Base-by-base conservation (phyloP, 805 yeast species). In the Kazachstania psychrophila region DNA sequence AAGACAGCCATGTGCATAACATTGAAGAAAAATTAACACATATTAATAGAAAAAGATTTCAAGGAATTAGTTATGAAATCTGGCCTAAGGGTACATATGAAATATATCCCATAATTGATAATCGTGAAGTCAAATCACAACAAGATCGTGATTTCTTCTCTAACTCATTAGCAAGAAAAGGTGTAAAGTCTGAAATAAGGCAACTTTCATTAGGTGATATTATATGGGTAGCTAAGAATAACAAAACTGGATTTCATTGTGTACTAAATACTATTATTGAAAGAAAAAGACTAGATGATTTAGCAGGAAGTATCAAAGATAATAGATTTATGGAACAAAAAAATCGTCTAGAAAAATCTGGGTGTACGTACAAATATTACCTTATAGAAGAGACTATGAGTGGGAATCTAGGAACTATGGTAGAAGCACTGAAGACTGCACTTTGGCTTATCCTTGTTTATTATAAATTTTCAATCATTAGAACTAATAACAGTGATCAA, bases 321-420 rank as follows among this genome's bases (percentile, higher is more conserved):
- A 95, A 95, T 2, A 63, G 99, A 34, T 87, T 81, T 50, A 66
- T 69, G 37, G 98, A 92, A 54, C 99, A 92, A 54, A 88, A 89
- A 52, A 61, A 69, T 13, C 69, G 99, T 37, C 64, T 92, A 39
- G 69, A 69, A 34, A 72, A 78, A 54, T 72, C 92, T 0, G 86
- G 83, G 0, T 62, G 88, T 51, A 62, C 64, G 14, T 70, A 82
- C 45, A 72, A 79, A 14, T 77, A 75, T 45, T 92, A 92, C 49
- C 54, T 92, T 3, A 73, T 92, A 12, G 99, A 92, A 54, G 94
- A 85, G 42, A 72, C 71, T 4, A 69, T 72, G 23, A 51, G 68
- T 1, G 56, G 61, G n/a, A 40, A 67, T 2, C 51, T 66, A 0
- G 61, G 65, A 9, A 48, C 46, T 13, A 73, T 73, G 72, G 64